A percentile compares a stretch with the other conserved stretches of the same genome.
Evolutionary conservation across 2,329 filamentous ascomycete genomes (phyloP).

Genomic region (Hyphodiscus sp.): DNA sequence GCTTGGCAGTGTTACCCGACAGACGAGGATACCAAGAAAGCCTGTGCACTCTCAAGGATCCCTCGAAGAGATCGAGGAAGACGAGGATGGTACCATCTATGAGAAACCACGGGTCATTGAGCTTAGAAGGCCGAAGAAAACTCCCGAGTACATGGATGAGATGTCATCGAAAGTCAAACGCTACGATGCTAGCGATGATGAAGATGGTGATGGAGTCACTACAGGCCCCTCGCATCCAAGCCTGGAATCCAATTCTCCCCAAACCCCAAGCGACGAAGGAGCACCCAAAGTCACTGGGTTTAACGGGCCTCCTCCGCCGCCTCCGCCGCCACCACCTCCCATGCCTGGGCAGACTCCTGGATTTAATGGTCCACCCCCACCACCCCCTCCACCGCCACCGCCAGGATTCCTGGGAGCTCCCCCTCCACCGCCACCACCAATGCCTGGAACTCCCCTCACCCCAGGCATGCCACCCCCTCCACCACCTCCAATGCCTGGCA

Average conservation of each 20-base stretch:
- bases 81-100: constrained; percentile 48
- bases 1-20: constrained; percentile 64
- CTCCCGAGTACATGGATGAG: constrained; percentile 56
- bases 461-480: constrained; percentile 48
- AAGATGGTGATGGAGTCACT: constrained; percentile 56
- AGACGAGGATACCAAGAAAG: constrained; percentile 49
- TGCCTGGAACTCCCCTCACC: constrained; percentile 38
- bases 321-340: constrained; percentile 33
- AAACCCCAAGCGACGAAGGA: constrained; percentile 38
- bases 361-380: constrained; percentile 30
- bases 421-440: constrained; percentile 38
- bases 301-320: constrained; percentile 33
- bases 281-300: constrained; percentile 29
- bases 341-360: constrained; percentile 31
- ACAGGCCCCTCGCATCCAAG: constrained; percentile 72
- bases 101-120: constrained; percentile 74
- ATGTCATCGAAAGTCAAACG: constrained; percentile 70
- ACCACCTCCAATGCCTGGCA: constrained; percentile 57
- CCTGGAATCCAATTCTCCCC: constrained; percentile 59
- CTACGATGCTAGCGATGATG: constrained; percentile 49
- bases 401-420: constrained; percentile 35
- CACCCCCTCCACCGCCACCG: constrained; percentile 34
- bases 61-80: constrained; percentile 34
- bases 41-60: constrained; percentile 37
- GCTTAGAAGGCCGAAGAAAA: constrained; percentile 62